A percentile compares a stretch with the other conserved stretches of the same genome.
Conservation (phyloP, 331 rosid species). For the Malus hybrid region DNA sequence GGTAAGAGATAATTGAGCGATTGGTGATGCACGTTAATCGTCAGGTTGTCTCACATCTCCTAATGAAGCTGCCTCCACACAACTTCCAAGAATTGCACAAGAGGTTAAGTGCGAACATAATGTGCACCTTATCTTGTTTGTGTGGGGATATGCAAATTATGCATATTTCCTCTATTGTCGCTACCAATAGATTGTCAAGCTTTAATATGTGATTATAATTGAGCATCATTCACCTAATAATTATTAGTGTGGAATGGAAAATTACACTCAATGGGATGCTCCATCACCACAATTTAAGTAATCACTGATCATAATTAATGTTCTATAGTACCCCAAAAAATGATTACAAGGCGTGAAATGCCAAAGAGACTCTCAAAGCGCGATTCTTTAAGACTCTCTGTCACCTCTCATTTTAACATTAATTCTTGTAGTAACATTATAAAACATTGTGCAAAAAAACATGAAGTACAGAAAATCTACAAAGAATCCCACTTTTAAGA, state of each 20-base stretch:
- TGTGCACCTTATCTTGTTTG: background rate
- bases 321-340: background rate
- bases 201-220: conserved; percentile 6
- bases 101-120: background rate
- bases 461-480: fast-evolving
- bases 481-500: no score
- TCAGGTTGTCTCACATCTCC: no score
- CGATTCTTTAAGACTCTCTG: no score
- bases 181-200: conserved; percentile 7
- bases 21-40: no score
- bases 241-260: background rate
- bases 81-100: background rate
- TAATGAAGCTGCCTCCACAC: no score
- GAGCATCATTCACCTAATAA: conserved; percentile 3
- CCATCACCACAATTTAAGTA: conserved; percentile 5
- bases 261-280: conserved; percentile 1
- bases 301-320: background rate
- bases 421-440: no score
- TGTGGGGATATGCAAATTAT: background rate
- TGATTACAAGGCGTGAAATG: no score
- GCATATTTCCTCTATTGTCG: conserved; percentile 4
- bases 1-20: no score
- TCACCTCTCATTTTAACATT: no score
- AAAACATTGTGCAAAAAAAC: background rate
- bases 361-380: no score